phyloP scores from a whole-genome alignment of 345 rosid species.

The Triadica sebifera region DNA sequence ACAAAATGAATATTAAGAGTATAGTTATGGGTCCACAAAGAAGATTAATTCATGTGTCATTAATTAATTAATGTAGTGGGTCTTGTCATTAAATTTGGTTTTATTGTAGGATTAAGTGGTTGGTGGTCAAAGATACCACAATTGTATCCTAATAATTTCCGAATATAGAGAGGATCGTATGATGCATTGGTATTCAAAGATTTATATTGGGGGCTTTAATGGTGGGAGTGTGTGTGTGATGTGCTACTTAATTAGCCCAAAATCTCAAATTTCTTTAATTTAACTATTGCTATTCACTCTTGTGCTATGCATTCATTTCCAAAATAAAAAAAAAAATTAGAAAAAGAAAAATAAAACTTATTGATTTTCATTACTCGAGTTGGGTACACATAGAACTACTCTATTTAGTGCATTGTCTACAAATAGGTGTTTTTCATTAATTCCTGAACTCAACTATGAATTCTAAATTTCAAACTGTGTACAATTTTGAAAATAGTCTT shows the following conservation, averaged over 20 bases:
- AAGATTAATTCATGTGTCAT: not conserved
- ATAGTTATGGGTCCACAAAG: not conserved
- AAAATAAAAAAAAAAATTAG: too few relatives aligned
- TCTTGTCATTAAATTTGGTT: not conserved
- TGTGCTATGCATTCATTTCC: too few relatives aligned
- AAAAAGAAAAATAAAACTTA: too few relatives aligned
- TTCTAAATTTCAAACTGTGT: too few relatives aligned
- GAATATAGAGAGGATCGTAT: not conserved
- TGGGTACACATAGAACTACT: constrained; percentile 1
- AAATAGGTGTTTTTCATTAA: not conserved
- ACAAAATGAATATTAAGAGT: not conserved
- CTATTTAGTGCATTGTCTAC: constrained; percentile 4
- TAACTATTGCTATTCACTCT: not conserved
- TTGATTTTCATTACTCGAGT: not conserved
- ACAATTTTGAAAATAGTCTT: too few relatives aligned
- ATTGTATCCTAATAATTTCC: not conserved
- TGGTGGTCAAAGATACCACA: constrained; percentile 10
- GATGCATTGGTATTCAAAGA: not conserved
- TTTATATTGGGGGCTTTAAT: too few relatives aligned
- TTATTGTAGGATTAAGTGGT: not conserved
- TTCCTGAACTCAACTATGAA: not conserved
- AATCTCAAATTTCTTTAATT: too few relatives aligned
- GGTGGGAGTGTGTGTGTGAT: too few relatives aligned
- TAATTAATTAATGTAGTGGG: not conserved
- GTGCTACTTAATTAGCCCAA: too few relatives aligned